Conservation (phyloP, 2,329 filamentous ascomycete genomes). For the Decorospora gaudefroyi region DNA sequence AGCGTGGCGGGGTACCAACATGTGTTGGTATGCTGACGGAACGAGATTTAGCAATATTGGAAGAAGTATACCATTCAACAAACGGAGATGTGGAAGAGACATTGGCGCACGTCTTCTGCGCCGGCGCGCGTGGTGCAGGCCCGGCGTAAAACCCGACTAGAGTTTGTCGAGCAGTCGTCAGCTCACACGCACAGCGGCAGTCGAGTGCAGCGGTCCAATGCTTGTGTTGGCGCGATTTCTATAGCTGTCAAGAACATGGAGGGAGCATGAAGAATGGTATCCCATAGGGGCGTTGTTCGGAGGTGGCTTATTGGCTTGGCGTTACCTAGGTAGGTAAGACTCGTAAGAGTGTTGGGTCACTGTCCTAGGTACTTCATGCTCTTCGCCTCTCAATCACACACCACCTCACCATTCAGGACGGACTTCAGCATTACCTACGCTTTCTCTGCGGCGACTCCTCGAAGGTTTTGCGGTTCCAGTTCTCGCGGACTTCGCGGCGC, state of each 20-base stretch:
- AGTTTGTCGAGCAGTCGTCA: constrained; percentile 5
- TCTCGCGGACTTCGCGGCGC: background rate
- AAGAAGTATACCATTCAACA: constrained; percentile 1
- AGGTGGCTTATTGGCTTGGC: constrained; percentile 30
- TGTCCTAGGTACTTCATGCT: background rate
- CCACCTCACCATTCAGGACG: background rate
- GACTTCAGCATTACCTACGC: background rate
- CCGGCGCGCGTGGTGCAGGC: background rate
- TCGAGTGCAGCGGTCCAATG: constrained; percentile 9
- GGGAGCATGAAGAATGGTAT: constrained; percentile 7
- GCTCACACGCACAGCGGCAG: background rate
- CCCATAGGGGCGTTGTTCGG: constrained; percentile 17
- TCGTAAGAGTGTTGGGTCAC: constrained; percentile 7
- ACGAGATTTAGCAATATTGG: constrained; percentile 13
- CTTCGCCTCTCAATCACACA: background rate
- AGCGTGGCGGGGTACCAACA: background rate
- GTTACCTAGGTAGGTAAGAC: constrained; percentile 5
- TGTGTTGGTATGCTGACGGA: constrained; percentile 10
- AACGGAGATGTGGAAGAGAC: background rate
- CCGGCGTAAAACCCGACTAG: background rate
- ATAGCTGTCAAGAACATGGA: constrained; percentile 10
- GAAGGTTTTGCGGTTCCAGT: no score
- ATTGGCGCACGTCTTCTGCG: constrained; percentile 6
- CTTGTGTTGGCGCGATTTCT: constrained; percentile 2
- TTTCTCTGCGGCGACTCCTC: background rate